phyloP scores from a whole-genome alignment of 345 rosid genomes.

The Eucalyptus lansdowneana region DNA sequence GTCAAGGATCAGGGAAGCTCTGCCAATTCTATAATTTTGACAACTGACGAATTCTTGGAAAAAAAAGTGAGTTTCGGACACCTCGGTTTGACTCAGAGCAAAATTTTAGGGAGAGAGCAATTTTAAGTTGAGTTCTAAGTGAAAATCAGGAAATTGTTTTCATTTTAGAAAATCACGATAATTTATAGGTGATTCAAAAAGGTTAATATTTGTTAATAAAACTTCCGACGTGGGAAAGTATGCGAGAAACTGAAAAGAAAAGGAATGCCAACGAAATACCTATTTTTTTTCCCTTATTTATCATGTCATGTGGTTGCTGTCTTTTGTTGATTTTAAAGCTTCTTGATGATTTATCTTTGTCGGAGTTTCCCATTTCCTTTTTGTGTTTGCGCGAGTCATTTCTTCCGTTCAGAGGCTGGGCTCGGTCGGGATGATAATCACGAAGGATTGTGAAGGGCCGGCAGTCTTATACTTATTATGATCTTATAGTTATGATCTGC shows the following conservation, averaged over 20 bases:
- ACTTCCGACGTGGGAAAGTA: no score
- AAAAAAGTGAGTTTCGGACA: not conserved
- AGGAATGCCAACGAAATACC: no score
- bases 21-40: not conserved
- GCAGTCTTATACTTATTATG: not conserved
- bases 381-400: not conserved
- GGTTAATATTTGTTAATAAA: no score
- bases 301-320: no score
- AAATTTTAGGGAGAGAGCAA: not conserved
- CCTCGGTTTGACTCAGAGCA: not conserved
- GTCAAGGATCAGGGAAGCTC: conserved; percentile 82
- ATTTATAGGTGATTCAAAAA: not conserved
- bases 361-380: not conserved
- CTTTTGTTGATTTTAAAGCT: not conserved
- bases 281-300: no score
- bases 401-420: not conserved
- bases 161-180: not conserved
- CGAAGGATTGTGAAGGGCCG: not conserved
- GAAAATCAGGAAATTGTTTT: not conserved
- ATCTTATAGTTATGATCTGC: no score
- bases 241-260: no score
- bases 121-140: not conserved
- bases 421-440: not conserved
- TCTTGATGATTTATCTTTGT: not conserved
- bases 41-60: not conserved